Percentiles rank a stretch among this genome's conserved stretches.
Evolutionary conservation across 306 rosid genomes (phyloP).

Genomic region (Arachis stenosperma): DNA sequence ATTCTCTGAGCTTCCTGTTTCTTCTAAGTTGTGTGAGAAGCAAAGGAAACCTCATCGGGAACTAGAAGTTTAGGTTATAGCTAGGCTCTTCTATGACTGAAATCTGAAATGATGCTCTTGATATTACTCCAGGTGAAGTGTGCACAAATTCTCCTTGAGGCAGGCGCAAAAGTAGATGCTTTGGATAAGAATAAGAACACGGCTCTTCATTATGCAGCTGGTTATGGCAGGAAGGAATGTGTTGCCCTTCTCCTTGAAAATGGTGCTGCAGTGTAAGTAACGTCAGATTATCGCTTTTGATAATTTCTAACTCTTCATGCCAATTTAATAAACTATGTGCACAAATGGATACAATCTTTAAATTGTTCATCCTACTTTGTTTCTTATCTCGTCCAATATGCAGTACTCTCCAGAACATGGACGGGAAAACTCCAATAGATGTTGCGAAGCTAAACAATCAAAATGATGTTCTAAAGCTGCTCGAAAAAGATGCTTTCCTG

Average conservation of each 20-base stretch:
- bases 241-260: conserved; percentile 75
- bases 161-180: conserved; percentile 82
- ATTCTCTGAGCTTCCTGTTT: background rate
- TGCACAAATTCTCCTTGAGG: conserved; percentile 75
- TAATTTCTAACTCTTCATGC: background rate
- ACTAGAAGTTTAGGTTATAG: background rate
- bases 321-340: background rate
- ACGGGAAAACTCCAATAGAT: conserved; percentile 84
- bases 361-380: background rate
- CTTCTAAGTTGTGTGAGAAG: background rate
- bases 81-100: background rate
- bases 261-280: conserved; percentile 83
- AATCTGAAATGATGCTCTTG: background rate
- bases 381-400: conserved; percentile 17
- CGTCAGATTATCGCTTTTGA: background rate
- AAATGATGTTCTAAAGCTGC: conserved; percentile 75
- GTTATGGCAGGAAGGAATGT: conserved; percentile 84
- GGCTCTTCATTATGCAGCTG: conserved; percentile 83
- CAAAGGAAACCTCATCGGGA: background rate
- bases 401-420: conserved; percentile 85
- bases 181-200: conserved; percentile 84
- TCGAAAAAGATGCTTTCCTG: conserved; percentile 81
- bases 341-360: background rate
- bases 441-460: conserved; percentile 87
- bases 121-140: conserved; percentile 66